Conservation (phyloP, 2,329 filamentous ascomycete species). For the Elsinoe perseae region DNA sequence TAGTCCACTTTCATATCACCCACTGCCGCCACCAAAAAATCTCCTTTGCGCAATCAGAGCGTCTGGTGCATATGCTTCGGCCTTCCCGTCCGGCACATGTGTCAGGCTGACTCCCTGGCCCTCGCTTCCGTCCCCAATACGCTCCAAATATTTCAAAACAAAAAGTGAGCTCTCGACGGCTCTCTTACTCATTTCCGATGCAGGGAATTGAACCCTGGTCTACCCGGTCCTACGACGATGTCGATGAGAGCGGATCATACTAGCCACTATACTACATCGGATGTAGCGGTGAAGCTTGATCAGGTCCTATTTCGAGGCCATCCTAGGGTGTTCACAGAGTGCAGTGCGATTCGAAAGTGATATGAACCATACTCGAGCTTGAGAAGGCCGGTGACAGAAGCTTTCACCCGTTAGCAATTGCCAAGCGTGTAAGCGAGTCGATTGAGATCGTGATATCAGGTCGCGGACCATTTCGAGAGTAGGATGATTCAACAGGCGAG, state of each 20-base stretch:
- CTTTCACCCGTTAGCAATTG: not conserved
- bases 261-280: conserved; percentile 2
- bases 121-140: not conserved
- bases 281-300: not conserved
- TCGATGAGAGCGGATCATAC: not conserved
- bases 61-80: not conserved
- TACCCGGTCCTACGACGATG: not conserved
- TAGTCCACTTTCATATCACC: not conserved
- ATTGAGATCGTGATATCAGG: no score
- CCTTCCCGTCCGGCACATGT: not conserved
- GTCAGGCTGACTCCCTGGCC: not conserved
- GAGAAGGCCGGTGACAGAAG: no score
- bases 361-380: no score
- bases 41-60: not conserved
- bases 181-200: not conserved
- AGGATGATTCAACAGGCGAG: no score
- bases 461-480: no score
- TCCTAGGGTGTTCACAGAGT: not conserved
- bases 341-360: not conserved
- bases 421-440: no score
- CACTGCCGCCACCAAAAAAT: not conserved
- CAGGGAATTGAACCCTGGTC: conserved; percentile 3
- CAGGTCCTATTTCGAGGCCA: not conserved
- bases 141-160: not conserved
- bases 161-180: not conserved